These are phyloP conservation scores for Xerocomus minutiporus DNA, from an alignment of 1,284 basidiomycete genomes.

Conservation along the genomic window DNA sequence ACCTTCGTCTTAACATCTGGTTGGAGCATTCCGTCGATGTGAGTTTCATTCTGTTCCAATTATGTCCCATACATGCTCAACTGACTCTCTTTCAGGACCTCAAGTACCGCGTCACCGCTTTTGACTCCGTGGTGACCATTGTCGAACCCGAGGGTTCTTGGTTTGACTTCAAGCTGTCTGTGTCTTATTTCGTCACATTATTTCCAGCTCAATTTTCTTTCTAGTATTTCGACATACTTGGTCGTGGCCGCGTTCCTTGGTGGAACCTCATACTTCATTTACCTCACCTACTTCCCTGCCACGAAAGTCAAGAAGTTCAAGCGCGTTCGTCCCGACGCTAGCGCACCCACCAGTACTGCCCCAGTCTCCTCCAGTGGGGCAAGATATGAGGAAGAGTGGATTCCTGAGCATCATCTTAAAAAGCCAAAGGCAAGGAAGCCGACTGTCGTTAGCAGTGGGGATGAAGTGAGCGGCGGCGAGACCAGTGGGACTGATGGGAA, in stretches of 20 bases:
- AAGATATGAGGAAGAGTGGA: conserved; percentile 89
- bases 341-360: conserved; percentile 54
- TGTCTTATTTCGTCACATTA: conserved; percentile 1
- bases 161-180: conserved; percentile 80
- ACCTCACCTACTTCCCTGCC: conserved; percentile 62
- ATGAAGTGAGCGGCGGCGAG: conserved; percentile 62
- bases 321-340: conserved; percentile 38
- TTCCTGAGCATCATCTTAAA: conserved; percentile 81
- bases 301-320: conserved; percentile 38
- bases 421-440: conserved; percentile 55
- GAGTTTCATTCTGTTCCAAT: conserved; percentile 23
- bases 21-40: conserved; percentile 68
- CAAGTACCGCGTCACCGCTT: conserved; percentile 63
- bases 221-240: conserved; percentile 72
- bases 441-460: conserved; percentile 52
- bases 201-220: conserved; percentile 4
- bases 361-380: conserved; percentile 69
- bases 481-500: conserved; percentile 54
- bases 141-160: conserved; percentile 78
- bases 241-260: conserved; percentile 64
- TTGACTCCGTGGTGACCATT: conserved; percentile 75
- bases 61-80: conserved; percentile 3
- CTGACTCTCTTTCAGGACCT: conserved; percentile 38
- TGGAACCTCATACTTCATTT: conserved; percentile 65
- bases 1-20: conserved; percentile 76